Evolutionary conservation across 2,329 filamentous ascomycete species (phyloP).

Genomic region (Diaporthe capsici): DNA sequence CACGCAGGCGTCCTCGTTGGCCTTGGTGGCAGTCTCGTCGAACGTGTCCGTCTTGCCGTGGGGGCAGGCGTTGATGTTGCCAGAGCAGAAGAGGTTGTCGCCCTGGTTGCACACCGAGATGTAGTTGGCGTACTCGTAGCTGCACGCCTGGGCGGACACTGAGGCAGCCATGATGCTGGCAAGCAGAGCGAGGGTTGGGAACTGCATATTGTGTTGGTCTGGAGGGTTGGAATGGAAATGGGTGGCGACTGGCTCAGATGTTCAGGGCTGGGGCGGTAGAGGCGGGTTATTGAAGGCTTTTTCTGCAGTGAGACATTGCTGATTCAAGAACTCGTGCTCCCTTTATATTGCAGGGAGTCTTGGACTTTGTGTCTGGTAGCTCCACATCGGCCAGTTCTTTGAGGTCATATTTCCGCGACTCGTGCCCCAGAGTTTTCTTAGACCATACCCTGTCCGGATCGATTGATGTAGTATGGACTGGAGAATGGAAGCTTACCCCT

Average conservation of each 20-base stretch:
- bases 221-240: neutral
- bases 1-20: constrained; percentile 5
- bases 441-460: neutral
- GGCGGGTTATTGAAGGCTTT: neutral
- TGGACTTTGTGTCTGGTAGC: neutral
- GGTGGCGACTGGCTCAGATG: neutral
- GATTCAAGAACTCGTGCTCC: neutral
- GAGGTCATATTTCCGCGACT: neutral
- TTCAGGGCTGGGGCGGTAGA: neutral
- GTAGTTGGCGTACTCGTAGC: constrained; percentile 6
- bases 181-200: neutral
- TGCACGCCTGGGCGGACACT: constrained; percentile 15
- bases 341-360: neutral
- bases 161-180: constrained; percentile 6
- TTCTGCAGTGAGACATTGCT: neutral
- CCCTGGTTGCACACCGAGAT: neutral
- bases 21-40: constrained; percentile 12
- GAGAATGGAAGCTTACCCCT: neutral
- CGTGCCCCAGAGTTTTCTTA: neutral
- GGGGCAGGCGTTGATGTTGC: constrained; percentile 14
- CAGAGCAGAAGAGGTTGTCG: constrained; percentile 15
- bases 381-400: neutral
- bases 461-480: neutral
- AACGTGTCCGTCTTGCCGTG: neutral
- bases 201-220: neutral